Evolutionary conservation across 495 filamentous ascomycete genomes (phyloP), one percentile per base, ranked within the genome.

Genomic region (Neurospora sp.): DNA sequence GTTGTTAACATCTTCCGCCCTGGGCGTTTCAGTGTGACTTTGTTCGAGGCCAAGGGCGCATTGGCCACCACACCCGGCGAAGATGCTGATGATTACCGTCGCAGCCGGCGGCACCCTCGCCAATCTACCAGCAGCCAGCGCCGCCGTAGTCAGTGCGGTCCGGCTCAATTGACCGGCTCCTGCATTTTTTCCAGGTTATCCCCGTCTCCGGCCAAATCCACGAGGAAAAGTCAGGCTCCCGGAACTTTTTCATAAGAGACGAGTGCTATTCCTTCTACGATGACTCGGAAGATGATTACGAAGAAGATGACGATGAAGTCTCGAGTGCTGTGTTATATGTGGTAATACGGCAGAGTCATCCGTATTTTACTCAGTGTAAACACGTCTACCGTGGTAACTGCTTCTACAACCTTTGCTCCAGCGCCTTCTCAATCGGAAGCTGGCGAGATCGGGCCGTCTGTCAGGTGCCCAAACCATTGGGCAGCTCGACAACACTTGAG

Each of bases 1-100:
- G 96, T 98, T 27, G 93, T 98, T 71, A 83, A 87, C 71, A 99
- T 98, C 81, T 99, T 99, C 89, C 92, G 92, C 77, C 96, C 96
- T 3, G 94, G 94, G 22, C 91, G 94, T 73, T 99, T 99, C 88
- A 97, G 91, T 75, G 93, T 99, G 69, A 99, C 96, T 3, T 86
- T 99, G 69, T 99, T 99, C 79, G 94, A 99, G 82, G 90, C 94
- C 38, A 96, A 96, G 85, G 85, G 87, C 20, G 81, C 79, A 40
- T 69, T 80, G 8, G 79, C 80, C 66, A 78, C 75, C 59, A 69
- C 78, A 14, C 74, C 74, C 16, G 69, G 79, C 41, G 83, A 82
- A 66, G 84, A 86, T 31, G 78, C 79, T 16, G 85, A 87, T 71
- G 85, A 84, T 77, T 83, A 44, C 75, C 85, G 69, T 77, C 78